These are phyloP conservation scores for Linaria vulgaris DNA, from an alignment of 257 asterid species.

Conservation along the genomic window DNA sequence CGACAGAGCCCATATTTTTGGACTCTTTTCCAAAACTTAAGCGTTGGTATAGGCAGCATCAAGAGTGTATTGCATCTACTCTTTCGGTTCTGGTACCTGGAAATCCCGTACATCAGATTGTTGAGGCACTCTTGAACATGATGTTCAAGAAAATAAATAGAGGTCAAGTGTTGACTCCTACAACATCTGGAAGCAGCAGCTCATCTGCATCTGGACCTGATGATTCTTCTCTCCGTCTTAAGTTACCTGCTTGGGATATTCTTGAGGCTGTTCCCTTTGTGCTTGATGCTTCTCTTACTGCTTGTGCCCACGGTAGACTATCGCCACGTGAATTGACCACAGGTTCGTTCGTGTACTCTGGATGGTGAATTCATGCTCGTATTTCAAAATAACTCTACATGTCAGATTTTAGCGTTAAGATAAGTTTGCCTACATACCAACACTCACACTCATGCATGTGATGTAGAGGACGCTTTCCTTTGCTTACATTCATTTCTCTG, in stretches of 20 bases:
- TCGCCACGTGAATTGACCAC: conserved; percentile 96
- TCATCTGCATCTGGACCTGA: conserved; percentile 74
- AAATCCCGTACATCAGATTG: conserved; percentile 83
- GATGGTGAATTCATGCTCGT: conserved; percentile 15
- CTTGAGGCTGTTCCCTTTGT: conserved; percentile 95
- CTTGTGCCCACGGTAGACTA: conserved; percentile 83
- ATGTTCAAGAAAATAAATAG: conserved; percentile 75
- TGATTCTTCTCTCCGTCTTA: conserved; percentile 60
- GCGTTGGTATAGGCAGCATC: conserved; percentile 89
- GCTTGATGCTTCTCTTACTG: conserved; percentile 96
- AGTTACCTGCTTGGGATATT: conserved; percentile 98
- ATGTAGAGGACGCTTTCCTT: no score
- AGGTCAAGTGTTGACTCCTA: conserved; percentile 57
- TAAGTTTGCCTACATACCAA: conserved; percentile 16
- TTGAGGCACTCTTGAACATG: conserved; percentile 79
- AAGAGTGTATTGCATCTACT: conserved; percentile 79
- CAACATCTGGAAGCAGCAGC: conserved; percentile 75
- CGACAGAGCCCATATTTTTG: conserved; percentile 62
- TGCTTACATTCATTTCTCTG: not conserved
- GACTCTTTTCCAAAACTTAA: conserved; percentile 90
- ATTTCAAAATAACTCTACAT: conserved; percentile 12
- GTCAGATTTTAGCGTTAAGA: conserved; percentile 18
- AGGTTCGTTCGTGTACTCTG: conserved; percentile 45
- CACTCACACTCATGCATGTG: conserved; percentile 8
- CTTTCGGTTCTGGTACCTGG: conserved; percentile 91